Base-by-base conservation (phyloP, 148 eudicot genomes). In the Rhododendron ovatum region DNA sequence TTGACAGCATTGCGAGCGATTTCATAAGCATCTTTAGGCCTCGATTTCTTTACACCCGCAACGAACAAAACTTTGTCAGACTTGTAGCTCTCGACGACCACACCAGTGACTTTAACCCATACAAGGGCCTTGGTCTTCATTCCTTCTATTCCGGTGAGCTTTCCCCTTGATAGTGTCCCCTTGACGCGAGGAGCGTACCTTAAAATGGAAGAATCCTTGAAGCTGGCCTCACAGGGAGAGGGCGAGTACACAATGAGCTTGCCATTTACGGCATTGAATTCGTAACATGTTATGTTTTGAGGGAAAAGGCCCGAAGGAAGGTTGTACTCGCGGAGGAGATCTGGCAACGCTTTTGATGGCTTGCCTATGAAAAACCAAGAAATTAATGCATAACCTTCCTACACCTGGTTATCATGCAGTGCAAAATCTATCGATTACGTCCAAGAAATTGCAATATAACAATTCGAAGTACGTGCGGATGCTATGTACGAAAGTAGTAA, bases 101-200 rank as follows among this genome's bases (percentile, higher is more conserved):
- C 88, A 53, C 90, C 85, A 3, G 96, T 95, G 78, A 96, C 92
- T 88, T 96, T 96, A 41, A 93, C 95, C 98, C 99, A 96, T 7
- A 96, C 96, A 0, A 96, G 82, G 55, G 94, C 92, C 92, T 95
- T 96, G 14, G 98, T 96, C 89, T 95, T 96, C 91, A 96, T 94
- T 45, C 99, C 99, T 84, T 96, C 99, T 53, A 96, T 89, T 18
- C 93, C 91, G 82, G 88, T 93, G 85, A 96, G 90, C 87, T 96
- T 96, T 24, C 99, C 99, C 87, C 95, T 91, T 1, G 91, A 87
- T n/a, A 96, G 74, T 80, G 89, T 88, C 82, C 94, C 95, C 83
- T 95, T 96, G 83, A 95, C 95, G 47, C 98, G 91, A 8, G 95
- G 87, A 1, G 95, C 90, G 71, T 93, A 96, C 80, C 96, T 89